Conservation (phyloP, 805 yeast species). For the Kuraishia borneana region DNA sequence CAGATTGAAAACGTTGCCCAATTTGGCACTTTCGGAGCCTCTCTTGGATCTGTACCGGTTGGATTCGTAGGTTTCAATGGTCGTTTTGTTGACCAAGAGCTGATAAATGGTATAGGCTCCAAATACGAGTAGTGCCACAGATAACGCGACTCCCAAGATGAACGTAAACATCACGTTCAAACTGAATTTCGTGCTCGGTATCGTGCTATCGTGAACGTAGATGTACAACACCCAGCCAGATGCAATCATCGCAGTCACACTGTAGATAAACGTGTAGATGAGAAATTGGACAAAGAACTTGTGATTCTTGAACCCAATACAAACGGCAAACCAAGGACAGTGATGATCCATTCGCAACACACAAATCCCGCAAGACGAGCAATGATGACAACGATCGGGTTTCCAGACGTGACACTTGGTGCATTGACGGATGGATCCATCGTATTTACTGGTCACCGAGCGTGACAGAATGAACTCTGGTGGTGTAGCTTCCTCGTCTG, state of each 20-base stretch:
- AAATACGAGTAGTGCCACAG: slow-evolving; percentile 48
- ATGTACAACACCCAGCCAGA: slow-evolving; percentile 31
- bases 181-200: slow-evolving; percentile 32
- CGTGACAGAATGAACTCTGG: slow-evolving; percentile 28
- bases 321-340: slow-evolving; percentile 86
- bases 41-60: slow-evolving; percentile 33
- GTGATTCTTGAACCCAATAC: slow-evolving; percentile 77
- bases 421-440: slow-evolving; percentile 57
- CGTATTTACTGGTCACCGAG: slow-evolving; percentile 33
- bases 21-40: slow-evolving; percentile 22
- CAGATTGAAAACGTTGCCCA: slow-evolving; percentile 68
- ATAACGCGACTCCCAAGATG: slow-evolving; percentile 39
- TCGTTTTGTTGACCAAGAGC: slow-evolving; percentile 56
- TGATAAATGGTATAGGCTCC: slow-evolving; percentile 47
- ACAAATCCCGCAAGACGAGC: slow-evolving; percentile 37
- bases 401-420: slow-evolving; percentile 44
- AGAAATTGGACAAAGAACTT: slow-evolving; percentile 72
- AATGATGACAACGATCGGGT: slow-evolving; percentile 51
- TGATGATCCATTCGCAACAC: slow-evolving; percentile 47
- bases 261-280: slow-evolving; percentile 36
- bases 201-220: slow-evolving; percentile 33
- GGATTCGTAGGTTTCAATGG: slow-evolving; percentile 63
- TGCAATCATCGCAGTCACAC: slow-evolving; percentile 27
- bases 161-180: slow-evolving; percentile 51
- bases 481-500: slow-evolving; percentile 17